These are phyloP conservation scores for Fraxinus albicans DNA, from an alignment of 305 asterid genomes.

Conservation along the genomic window DNA sequence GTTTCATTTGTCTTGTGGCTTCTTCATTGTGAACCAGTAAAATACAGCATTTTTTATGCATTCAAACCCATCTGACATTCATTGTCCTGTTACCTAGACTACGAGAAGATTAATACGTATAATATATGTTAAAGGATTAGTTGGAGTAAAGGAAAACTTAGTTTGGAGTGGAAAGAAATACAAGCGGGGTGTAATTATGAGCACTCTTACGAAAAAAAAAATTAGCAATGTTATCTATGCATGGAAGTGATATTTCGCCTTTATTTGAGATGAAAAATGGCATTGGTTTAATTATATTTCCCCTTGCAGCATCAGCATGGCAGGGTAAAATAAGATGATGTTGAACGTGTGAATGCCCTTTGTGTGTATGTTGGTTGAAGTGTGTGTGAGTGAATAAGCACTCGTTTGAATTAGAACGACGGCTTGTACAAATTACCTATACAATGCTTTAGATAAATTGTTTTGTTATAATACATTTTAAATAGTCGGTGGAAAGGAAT, in stretches of 20 bases:
- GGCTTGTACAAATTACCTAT: neutral
- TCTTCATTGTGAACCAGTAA: neutral
- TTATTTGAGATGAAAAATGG: neutral
- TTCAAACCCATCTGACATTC: neutral
- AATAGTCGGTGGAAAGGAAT: too few species aligned
- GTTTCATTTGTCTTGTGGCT: neutral
- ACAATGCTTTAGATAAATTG: too few species aligned
- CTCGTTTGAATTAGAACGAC: neutral
- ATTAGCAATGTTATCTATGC: neutral
- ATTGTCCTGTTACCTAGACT: neutral
- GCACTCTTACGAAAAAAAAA: neutral
- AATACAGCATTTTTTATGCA: neutral
- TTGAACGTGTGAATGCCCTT: neutral
- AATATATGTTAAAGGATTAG: neutral
- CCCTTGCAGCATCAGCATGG: neutral
- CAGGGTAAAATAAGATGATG: neutral
- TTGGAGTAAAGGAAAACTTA: neutral
- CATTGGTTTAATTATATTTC: neutral
- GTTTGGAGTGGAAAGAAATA: neutral
- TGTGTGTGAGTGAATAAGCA: neutral
- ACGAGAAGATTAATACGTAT: neutral
- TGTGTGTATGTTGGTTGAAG: neutral
- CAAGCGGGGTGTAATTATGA: neutral
- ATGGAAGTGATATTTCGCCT: neutral
- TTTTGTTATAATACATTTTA: too few species aligned